Percentiles rank a stretch among this genome's conserved stretches.
These are phyloP conservation scores for Dillenia suffruticosa DNA, from an alignment of 164 flowering plant genomes.

Conservation along the genomic window DNA sequence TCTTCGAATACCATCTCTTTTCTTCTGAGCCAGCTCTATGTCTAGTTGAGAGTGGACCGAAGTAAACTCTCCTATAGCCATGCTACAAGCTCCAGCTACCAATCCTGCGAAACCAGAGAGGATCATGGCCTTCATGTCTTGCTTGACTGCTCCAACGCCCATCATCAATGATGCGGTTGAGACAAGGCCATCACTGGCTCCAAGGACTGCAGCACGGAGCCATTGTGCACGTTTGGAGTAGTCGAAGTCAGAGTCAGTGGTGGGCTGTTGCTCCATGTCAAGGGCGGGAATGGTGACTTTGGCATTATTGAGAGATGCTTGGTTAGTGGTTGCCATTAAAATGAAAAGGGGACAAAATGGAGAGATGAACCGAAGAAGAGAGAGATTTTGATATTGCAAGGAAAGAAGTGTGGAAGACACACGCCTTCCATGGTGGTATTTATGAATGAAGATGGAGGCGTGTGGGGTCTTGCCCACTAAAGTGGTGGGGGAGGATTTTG, in stretches of 20 bases:
- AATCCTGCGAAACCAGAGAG: constrained; percentile 13
- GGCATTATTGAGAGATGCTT: background rate
- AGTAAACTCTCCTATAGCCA: constrained; percentile 18
- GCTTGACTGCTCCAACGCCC: constrained; percentile 13
- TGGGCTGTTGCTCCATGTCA: background rate
- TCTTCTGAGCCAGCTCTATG: constrained; percentile 13
- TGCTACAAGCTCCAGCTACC: constrained; percentile 18
- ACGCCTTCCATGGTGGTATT: constrained; percentile 6
- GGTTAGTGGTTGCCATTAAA: background rate
- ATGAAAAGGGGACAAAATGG: background rate
- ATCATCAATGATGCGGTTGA: constrained; percentile 15
- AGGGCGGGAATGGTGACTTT: background rate
- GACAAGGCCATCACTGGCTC: constrained; percentile 14
- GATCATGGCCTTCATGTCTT: constrained; percentile 15
- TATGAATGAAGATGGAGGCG: constrained; percentile 1
- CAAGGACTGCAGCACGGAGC: constrained; percentile 14
- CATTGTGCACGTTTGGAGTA: constrained; percentile 14
- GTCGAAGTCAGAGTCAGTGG: constrained; percentile 2
- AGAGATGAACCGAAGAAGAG: background rate
- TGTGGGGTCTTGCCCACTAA: background rate
- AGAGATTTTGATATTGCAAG: background rate
- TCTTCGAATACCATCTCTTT: constrained; percentile 6
- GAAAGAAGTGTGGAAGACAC: constrained; percentile 7
- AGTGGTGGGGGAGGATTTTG: background rate
- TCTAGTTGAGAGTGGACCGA: constrained; percentile 15